Evolutionary conservation across 176 grass and related monocot genomes (phyloP), one percentile per base, ranked within the genome.

Genomic region (Coix lacrymajobi): DNA sequence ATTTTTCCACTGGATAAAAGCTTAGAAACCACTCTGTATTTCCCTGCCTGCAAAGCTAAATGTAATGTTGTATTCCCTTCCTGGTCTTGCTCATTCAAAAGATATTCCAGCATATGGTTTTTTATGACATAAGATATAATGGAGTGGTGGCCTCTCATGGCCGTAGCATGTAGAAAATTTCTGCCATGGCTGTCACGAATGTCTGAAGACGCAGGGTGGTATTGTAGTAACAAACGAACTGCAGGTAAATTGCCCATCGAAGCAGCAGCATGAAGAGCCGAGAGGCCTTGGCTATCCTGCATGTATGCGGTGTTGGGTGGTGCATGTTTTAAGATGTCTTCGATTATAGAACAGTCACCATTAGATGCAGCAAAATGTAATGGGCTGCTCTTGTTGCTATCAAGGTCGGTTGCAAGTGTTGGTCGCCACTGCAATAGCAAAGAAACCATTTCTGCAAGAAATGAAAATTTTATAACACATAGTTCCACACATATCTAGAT

Each of bases 61-160:
- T 92, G 90, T 0, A 89, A 20, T 1, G 83, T 24, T 17, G 83
- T 92, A 5, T 92, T 89, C 26, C 87, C 83, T 22, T 86, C 74
- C 6, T 26, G 83, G 10, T 92, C 87, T 9, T 85, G 83, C 7
- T 8, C 54, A 26, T 89, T 86, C 65, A 92, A 10, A 25, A 86
- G 44, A 24, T 63, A 63, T 33, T 79, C 48, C 1, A 89, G 71
- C 30, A 75, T 49, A 6, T 15, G 26, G 45, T 4, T 73, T 8
- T 34, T 41, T 4, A 11, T 14, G 6, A 57, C 75, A 48, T 75
- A 13, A 0, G 65, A 45, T 1, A 79, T 3, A 28, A 89, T 37
- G 7, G 72, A 84, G 1, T 34, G 10, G 25, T 37, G 7, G 11
- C 81, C 87, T 44, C 28, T 52, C 69, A 62, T 41, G 13, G 71